These are phyloP conservation scores for Serendipita sp. DNA, from an alignment of 768 basidiomycete genomes.

Conservation along the genomic window DNA sequence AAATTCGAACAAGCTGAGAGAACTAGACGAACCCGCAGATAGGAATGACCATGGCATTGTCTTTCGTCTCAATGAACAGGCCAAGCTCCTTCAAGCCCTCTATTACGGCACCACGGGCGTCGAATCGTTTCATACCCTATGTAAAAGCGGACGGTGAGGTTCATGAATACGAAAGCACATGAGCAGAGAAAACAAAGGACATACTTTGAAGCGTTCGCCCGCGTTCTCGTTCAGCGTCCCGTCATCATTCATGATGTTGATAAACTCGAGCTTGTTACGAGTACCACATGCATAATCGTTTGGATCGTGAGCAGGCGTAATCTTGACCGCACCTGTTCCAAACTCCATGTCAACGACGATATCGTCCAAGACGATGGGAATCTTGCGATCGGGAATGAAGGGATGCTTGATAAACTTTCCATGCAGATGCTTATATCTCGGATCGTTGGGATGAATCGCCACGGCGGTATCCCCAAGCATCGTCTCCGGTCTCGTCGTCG, in stretches of 20 bases:
- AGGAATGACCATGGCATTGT: constrained; percentile 95
- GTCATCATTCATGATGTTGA: constrained; percentile 92
- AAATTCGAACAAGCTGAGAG: background rate
- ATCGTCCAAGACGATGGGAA: constrained; percentile 77
- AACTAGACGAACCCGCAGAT: constrained; percentile 51
- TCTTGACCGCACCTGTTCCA: constrained; percentile 97
- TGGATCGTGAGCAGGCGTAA: constrained; percentile 93
- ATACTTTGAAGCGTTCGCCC: constrained; percentile 56
- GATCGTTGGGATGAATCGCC: constrained; percentile 88
- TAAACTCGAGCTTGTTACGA: constrained; percentile 75
- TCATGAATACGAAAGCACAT: background rate
- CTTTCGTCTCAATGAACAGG: constrained; percentile 76
- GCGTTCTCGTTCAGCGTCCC: constrained; percentile 88
- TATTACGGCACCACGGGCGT: constrained; percentile 69
- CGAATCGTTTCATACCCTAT: constrained; percentile 96
- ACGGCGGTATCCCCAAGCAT: constrained; percentile 97
- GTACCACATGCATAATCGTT: constrained; percentile 92
- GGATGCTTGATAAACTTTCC: constrained; percentile 86
- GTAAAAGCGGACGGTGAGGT: background rate
- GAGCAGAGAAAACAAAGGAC: constrained; percentile 10
- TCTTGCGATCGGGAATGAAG: constrained; percentile 57
- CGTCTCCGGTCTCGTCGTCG: constrained; percentile 95
- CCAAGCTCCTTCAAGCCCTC: constrained; percentile 71
- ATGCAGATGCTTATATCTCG: constrained; percentile 85
- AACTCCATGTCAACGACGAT: constrained; percentile 85